Base-by-base conservation (phyloP, 306 rosid genomes). In the Acacia confusa region DNA sequence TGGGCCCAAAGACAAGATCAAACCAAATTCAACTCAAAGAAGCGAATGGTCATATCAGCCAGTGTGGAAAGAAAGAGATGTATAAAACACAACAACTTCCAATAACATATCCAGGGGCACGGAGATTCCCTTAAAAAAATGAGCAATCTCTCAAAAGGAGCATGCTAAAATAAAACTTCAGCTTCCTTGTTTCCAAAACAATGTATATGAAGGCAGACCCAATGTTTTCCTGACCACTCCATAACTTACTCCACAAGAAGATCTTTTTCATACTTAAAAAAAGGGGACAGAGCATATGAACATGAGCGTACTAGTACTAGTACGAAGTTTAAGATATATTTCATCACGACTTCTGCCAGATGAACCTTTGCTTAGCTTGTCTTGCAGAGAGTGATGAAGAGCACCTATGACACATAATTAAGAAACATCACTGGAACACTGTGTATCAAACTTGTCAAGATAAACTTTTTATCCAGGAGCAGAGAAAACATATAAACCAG, bases 301-400 rank as follows among this genome's bases (percentile, higher is more conserved):
- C 17, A 36, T 16, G 55, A 67, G 67, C 83, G 74, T 74, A 95
- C 97, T 97, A 30, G 98, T 92, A 83, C 97, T 88, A 17, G 96
- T 92, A 28, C 91, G 86, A 38, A 95, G 92, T 84, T 95, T 93
- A 72, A 95, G 86, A 81, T 90, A 85, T 86, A 95, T 95, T 87
- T 93, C 93, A 81, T 95, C 99, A 64, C 90, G 94, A 78, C 81
- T 74, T 88, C 83, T 92, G 6, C 98, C 93, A 45, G 98, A 83
- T 40, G 96, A 86, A 76, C 92, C 89, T 83, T 92, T 95, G 86
- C 99, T 89, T 76, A 95, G 85, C 85, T 98, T 90, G 72, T 91
- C 99, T 78, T 93, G 99, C 50, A 95, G 82, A 79, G 99, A 95
- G 84, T 93, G 98, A 32, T 97, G 95, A 72, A 95, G 87, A 74